Conservation (phyloP, 192 early-diverging fungal species). For the Coemansia furcata region DNA sequence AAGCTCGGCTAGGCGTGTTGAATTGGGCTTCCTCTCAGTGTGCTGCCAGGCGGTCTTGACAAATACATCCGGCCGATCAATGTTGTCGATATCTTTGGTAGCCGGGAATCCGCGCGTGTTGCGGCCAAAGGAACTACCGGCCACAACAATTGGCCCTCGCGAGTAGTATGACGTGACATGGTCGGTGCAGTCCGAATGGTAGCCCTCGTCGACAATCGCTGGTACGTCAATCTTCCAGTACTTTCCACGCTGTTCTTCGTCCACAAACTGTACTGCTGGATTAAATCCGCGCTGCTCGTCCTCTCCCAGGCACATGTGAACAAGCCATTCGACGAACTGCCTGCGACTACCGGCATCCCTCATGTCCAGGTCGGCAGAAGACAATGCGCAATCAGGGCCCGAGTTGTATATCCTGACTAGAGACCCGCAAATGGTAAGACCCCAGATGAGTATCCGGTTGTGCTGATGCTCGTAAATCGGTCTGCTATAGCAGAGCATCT, state of each 20-base stretch:
- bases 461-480: constrained; percentile 10
- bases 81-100: neutral
- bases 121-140: constrained; percentile 1
- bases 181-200: neutral
- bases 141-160: neutral
- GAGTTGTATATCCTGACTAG: neutral
- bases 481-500: constrained; percentile 8
- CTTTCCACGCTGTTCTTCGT: neutral
- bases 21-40: neutral
- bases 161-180: neutral
- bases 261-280: neutral
- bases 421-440: constrained; percentile 15
- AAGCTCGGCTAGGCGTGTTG: neutral
- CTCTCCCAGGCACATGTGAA: neutral
- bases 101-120: constrained; percentile 17
- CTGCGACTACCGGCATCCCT: neutral
- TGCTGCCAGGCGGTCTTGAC: constrained; percentile 15
- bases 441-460: constrained; percentile 21
- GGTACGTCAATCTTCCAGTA: constrained; percentile 1
- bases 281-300: constrained; percentile 7
- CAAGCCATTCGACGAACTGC: constrained; percentile 13
- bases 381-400: neutral
- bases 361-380: constrained; percentile 20
- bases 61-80: constrained; percentile 3
- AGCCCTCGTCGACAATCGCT: neutral